These are phyloP conservation scores for Gillenia trifoliata DNA, from an alignment of 306 rosid genomes.

Conservation along the genomic window DNA sequence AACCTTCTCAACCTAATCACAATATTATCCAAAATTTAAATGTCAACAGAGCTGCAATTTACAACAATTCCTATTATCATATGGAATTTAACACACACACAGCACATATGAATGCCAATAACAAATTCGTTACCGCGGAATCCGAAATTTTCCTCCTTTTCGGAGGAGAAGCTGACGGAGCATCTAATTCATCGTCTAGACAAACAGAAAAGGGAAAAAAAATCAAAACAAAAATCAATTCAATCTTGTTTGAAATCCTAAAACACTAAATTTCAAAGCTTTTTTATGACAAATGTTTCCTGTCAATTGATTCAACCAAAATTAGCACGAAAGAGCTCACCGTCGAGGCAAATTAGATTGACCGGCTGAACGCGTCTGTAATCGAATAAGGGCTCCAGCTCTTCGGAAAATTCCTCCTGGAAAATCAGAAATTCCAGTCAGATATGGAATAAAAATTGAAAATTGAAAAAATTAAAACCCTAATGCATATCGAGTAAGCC, in stretches of 20 bases:
- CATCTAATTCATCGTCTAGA: conserved; percentile 51
- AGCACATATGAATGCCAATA: neutral
- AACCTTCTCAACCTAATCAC: conserved; percentile 39
- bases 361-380: conserved; percentile 75
- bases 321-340: conserved; percentile 27
- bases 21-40: neutral
- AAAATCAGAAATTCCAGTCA: conserved; percentile 1
- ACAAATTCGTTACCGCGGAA: conserved; percentile 15
- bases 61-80: neutral
- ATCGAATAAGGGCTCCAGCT: conserved; percentile 82
- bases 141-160: conserved; percentile 42
- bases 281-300: neutral
- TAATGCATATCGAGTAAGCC: neutral
- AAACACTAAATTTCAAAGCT: neutral
- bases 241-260: neutral
- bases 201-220: neutral
- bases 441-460: neutral
- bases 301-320: neutral
- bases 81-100: neutral
- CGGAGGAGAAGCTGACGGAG: conserved; percentile 11
- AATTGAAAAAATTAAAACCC: conserved; percentile 5
- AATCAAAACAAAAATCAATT: neutral
- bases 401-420: conserved; percentile 58
- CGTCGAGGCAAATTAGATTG: conserved; percentile 39
- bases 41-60: neutral